A percentile compares a stretch with the other conserved stretches of the same genome.
phyloP scores from a whole-genome alignment of 306 rosid species.

The Sphenostylis stenocarpa region DNA sequence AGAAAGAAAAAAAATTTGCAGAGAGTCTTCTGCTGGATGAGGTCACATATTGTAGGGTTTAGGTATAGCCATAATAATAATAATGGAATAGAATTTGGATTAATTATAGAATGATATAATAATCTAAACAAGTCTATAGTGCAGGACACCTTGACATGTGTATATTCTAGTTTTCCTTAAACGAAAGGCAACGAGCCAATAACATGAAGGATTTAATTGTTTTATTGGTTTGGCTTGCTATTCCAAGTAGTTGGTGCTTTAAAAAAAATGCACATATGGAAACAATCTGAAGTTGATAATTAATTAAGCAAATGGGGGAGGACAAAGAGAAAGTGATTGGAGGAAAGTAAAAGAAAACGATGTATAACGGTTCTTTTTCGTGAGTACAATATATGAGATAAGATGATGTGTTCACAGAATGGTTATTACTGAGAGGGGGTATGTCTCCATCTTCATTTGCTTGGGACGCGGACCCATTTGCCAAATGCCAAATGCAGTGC shows the following conservation, averaged over 20 bases:
- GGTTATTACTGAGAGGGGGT: neutral
- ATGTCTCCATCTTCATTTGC: slow-evolving; percentile 35
- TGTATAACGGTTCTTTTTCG: slow-evolving; percentile 46
- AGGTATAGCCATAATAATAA: slow-evolving; percentile 19
- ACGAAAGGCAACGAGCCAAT: slow-evolving; percentile 42
- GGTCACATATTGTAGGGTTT: slow-evolving; percentile 30
- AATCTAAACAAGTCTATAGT: neutral
- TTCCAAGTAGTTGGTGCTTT: slow-evolving; percentile 29
- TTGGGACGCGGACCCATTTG: slow-evolving; percentile 51
- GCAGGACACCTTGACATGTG: slow-evolving; percentile 17
- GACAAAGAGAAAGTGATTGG: slow-evolving; percentile 39
- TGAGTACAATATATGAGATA: neutral
- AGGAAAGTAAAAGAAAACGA: slow-evolving; percentile 39
- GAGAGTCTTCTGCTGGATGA: slow-evolving; percentile 17
- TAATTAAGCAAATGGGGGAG: slow-evolving; percentile 25
- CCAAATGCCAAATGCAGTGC: slow-evolving; percentile 53
- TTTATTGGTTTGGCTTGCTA: slow-evolving; percentile 27
- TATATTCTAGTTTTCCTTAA: slow-evolving; percentile 41
- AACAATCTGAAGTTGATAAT: slow-evolving; percentile 25
- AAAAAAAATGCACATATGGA: slow-evolving; percentile 6
- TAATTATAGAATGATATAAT: neutral
- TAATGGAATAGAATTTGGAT: slow-evolving; percentile 30
- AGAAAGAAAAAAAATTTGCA: slow-evolving; percentile 6
- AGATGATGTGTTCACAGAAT: neutral
- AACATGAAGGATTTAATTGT: slow-evolving; percentile 19